phyloP scores from a whole-genome alignment of 305 asterid genomes.

The Plantago coronopus region DNA sequence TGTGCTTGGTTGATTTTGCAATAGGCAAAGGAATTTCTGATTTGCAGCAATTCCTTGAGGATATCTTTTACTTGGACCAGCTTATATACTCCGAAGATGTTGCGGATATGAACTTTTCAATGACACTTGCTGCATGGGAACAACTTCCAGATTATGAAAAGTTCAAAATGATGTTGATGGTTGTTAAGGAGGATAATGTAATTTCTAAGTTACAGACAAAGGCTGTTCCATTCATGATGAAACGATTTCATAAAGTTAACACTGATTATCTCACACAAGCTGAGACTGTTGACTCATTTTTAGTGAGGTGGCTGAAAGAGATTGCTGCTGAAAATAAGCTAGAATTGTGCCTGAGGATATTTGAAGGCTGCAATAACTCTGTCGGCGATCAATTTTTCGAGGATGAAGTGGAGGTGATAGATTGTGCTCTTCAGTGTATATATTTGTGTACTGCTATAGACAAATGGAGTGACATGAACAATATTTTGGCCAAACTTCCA shows the following conservation, averaged over 20 bases:
- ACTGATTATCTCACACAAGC: constrained; percentile 31
- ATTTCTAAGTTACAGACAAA: constrained; percentile 56
- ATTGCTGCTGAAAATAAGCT: constrained; percentile 63
- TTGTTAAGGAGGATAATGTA: constrained; percentile 58
- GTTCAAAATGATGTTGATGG: constrained; percentile 75
- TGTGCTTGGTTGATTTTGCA: constrained; percentile 84
- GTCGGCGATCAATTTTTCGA: constrained; percentile 46
- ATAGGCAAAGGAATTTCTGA: constrained; percentile 69
- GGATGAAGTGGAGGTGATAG: constrained; percentile 63
- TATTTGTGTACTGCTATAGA: constrained; percentile 74
- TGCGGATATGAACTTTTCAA: constrained; percentile 45
- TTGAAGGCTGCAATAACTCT: constrained; percentile 66
- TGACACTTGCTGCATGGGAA: constrained; percentile 79
- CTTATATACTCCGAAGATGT: constrained; percentile 64
- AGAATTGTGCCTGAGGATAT: constrained; percentile 61
- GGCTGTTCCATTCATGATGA: constrained; percentile 82
- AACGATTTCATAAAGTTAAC: constrained; percentile 35
- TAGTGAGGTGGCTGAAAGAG: constrained; percentile 88
- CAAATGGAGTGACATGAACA: constrained; percentile 79
- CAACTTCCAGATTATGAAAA: constrained; percentile 78
- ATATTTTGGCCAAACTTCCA: constrained; percentile 74
- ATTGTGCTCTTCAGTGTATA: constrained; percentile 81
- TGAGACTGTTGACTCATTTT: constrained; percentile 52
- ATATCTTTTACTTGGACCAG: constrained; percentile 66
- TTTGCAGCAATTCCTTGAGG: constrained; percentile 69